These are phyloP conservation scores for Mucor ambiguus DNA, from an alignment of 371 early-diverging fungal species.

Conservation along the genomic window DNA sequence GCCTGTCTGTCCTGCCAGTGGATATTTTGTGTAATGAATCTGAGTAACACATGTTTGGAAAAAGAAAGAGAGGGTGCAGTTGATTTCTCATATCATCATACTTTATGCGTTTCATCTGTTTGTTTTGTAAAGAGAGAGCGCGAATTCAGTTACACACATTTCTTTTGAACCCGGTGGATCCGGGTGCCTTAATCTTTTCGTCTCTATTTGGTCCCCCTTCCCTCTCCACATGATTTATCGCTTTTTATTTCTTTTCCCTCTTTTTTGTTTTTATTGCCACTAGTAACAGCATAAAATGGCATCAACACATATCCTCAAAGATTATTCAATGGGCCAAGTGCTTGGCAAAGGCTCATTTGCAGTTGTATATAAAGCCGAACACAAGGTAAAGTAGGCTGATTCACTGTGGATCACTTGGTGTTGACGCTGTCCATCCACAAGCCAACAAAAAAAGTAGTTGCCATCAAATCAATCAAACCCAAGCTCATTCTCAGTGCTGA, in stretches of 20 bases:
- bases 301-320: constrained; percentile 31
- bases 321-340: constrained; percentile 62
- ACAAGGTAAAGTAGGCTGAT: constrained; percentile 43
- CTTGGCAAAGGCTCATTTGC: constrained; percentile 96
- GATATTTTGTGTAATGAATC: not conserved
- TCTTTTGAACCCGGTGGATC: not conserved
- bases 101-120: constrained; percentile 3
- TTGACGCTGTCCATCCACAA: constrained; percentile 7
- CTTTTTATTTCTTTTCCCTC: not conserved
- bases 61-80: not conserved
- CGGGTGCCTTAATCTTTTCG: not conserved
- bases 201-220: not conserved
- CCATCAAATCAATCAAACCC: constrained; percentile 65
- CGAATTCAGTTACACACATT: not conserved
- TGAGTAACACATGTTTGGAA: not conserved
- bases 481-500: constrained; percentile 12
- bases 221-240: not conserved
- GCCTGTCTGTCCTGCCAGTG: not conserved
- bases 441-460: constrained; percentile 68
- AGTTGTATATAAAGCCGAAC: constrained; percentile 81
- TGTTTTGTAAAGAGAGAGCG: not conserved
- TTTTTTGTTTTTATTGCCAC: not conserved
- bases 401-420: too few species aligned
- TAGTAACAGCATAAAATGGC: not conserved
- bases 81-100: not conserved